phyloP scores from a whole-genome alignment of 306 rosid species.

The Quercus engelmannii region DNA sequence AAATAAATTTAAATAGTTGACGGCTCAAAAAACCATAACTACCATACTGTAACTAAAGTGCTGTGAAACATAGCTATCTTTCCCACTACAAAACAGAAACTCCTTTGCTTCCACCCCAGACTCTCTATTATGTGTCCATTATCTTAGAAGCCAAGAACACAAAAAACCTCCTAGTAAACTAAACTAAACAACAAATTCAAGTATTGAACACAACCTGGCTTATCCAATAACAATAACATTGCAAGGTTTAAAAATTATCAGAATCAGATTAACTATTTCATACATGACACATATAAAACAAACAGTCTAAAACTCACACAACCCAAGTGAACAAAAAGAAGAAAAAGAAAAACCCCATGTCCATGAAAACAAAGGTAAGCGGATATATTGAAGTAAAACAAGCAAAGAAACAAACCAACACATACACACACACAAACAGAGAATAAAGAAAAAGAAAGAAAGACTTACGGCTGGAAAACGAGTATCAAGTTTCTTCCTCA shows the following conservation, averaged over 20 bases:
- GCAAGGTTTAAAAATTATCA: neutral
- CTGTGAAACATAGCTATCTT: neutral
- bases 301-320: neutral
- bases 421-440: too few species aligned
- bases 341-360: neutral
- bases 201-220: neutral
- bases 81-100: neutral
- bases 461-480: conserved; percentile 71
- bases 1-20: neutral
- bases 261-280: neutral
- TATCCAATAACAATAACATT: neutral
- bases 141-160: neutral
- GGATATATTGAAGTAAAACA: neutral
- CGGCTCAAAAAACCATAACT: too few species aligned
- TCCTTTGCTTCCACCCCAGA: neutral
- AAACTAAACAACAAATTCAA: neutral
- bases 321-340: neutral
- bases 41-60: neutral
- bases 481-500: conserved; percentile 75
- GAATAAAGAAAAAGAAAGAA: neutral
- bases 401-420: neutral
- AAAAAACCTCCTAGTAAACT: neutral
- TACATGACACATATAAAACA: neutral
- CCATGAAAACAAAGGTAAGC: neutral
- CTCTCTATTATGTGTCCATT: neutral